Evolutionary conservation across 495 filamentous ascomycete genomes (phyloP).

Genomic region (Penicillium crystallinum): DNA sequence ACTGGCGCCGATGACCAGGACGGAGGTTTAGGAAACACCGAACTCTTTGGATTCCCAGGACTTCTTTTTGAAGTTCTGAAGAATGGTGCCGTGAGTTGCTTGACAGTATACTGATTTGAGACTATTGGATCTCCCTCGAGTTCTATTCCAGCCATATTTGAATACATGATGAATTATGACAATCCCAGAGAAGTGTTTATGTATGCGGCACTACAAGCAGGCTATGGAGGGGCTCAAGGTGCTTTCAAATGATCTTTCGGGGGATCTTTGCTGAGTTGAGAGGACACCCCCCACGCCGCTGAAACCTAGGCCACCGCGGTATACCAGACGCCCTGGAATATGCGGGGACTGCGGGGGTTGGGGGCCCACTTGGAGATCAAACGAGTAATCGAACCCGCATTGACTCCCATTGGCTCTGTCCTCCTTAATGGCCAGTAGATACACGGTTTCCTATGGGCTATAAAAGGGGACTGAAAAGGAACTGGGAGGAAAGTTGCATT

Average conservation of each 20-base stretch:
- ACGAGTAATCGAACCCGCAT: background rate
- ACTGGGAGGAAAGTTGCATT: background rate
- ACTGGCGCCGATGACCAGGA: constrained; percentile 45
- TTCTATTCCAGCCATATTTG: background rate
- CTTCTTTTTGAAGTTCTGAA: constrained; percentile 92
- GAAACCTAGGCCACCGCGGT: background rate
- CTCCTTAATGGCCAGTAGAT: background rate
- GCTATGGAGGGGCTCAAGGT: background rate
- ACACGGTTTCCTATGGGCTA: background rate
- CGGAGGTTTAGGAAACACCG: constrained; percentile 66
- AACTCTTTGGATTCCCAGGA: constrained; percentile 90
- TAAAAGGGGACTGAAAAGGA: background rate
- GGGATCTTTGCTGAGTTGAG: background rate
- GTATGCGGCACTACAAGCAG: background rate
- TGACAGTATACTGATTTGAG: constrained; percentile 72
- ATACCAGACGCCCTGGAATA: background rate
- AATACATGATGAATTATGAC: constrained; percentile 10
- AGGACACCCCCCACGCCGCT: background rate
- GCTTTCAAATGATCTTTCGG: background rate
- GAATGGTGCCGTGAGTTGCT: constrained; percentile 80
- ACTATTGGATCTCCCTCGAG: background rate
- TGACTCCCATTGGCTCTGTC: background rate
- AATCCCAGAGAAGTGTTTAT: background rate
- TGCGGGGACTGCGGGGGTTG: background rate
- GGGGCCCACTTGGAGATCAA: background rate